Conservation (phyloP, 1,284 basidiomycete genomes). For the Gymnopus androsaceus region DNA sequence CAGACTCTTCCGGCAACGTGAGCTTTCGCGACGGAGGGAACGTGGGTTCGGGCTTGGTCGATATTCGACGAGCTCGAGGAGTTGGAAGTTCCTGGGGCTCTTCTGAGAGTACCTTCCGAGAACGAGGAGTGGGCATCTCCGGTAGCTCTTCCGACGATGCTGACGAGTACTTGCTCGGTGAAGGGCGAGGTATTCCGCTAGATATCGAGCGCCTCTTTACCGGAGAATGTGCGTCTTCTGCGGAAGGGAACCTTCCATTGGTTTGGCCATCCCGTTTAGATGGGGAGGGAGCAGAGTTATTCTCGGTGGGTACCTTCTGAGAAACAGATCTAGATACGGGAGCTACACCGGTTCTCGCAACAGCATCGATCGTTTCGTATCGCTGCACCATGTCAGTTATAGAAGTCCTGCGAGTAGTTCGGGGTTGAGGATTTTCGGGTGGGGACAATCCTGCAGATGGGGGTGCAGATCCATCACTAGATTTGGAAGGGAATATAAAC, state of each 20-base stretch:
- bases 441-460: slow-evolving; percentile 42
- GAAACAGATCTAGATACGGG: slow-evolving; percentile 1
- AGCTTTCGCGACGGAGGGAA: slow-evolving; percentile 28
- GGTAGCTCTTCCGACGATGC: slow-evolving; percentile 2
- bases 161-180: slow-evolving; percentile 1
- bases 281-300: not conserved
- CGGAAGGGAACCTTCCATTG: not conserved
- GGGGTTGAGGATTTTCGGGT: slow-evolving; percentile 42
- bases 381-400: slow-evolving; percentile 81
- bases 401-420: slow-evolving; percentile 59
- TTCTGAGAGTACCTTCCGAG: slow-evolving; percentile 9
- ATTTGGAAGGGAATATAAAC: slow-evolving; percentile 65
- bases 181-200: not conserved
- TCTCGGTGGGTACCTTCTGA: slow-evolving; percentile 5
- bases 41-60: slow-evolving; percentile 13
- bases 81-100: slow-evolving; percentile 7
- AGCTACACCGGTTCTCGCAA: slow-evolving; percentile 9
- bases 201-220: not conserved
- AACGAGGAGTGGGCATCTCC: slow-evolving; percentile 10
- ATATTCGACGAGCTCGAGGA: slow-evolving; percentile 15
- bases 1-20: slow-evolving; percentile 29
- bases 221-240: not conserved
- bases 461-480: slow-evolving; percentile 34
- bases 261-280: slow-evolving; percentile 1
- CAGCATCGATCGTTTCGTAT: slow-evolving; percentile 66